phyloP scores from a whole-genome alignment of 495 filamentous ascomycete species.

The Penicillium ucsense region DNA sequence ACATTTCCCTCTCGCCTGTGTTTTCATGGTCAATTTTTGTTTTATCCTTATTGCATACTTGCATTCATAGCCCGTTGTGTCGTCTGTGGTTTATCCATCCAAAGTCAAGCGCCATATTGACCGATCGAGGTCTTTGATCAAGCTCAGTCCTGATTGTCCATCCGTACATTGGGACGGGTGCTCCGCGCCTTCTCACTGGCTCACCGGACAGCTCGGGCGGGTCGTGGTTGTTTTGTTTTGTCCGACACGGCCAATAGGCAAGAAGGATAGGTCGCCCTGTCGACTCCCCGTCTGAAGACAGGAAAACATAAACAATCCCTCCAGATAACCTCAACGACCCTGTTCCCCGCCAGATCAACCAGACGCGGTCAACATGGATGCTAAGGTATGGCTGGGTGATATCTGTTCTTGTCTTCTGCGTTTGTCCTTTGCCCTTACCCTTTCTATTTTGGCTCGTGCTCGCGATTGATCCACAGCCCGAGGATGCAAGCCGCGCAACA shows the following conservation, averaged over 20 bases:
- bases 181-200: neutral
- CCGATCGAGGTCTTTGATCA: no score
- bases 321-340: slow-evolving; percentile 2
- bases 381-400: slow-evolving; percentile 26
- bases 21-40: no score
- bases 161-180: no score
- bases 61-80: no score
- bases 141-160: no score
- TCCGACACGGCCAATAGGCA: slow-evolving; percentile 9
- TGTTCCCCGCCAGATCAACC: neutral
- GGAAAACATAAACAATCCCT: slow-evolving; percentile 30
- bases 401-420: neutral
- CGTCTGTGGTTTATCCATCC: no score
- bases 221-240: slow-evolving; percentile 22
- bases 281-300: slow-evolving; percentile 12
- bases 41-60: no score
- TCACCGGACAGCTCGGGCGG: neutral
- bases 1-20: no score
- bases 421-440: neutral
- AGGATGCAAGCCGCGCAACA: no score
- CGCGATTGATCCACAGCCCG: no score
- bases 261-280: neutral
- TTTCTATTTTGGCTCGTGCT: neutral
- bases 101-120: no score
- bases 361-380: slow-evolving; percentile 25